phyloP scores from a whole-genome alignment of 495 filamentous ascomycete genomes.

The Bacidia gigantensis region DNA sequence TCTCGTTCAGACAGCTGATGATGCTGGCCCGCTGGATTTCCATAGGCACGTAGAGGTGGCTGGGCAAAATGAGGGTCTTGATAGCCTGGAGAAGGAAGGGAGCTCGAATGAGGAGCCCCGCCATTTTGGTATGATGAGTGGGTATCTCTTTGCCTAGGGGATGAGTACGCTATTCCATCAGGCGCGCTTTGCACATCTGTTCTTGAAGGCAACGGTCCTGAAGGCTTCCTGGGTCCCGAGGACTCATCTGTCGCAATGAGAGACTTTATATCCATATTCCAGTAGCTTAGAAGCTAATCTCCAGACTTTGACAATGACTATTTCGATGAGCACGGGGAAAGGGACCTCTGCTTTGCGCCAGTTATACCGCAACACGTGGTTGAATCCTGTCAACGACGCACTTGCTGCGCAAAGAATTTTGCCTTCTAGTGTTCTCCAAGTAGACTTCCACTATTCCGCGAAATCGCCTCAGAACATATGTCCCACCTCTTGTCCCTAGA shows the following conservation, averaged over 20 bases:
- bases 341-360: too few species aligned
- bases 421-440: too few species aligned
- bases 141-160: background rate
- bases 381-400: too few species aligned
- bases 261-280: slow-evolving; percentile 40
- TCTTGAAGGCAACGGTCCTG: slow-evolving; percentile 17
- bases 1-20: slow-evolving; percentile 25
- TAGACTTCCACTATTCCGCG: too few species aligned
- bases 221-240: slow-evolving; percentile 16
- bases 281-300: too few species aligned
- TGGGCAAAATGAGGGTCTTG: slow-evolving; percentile 28
- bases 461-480: too few species aligned
- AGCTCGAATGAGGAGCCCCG: slow-evolving; percentile 30
- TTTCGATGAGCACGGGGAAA: too few species aligned
- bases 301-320: too few species aligned
- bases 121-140: slow-evolving; percentile 19
- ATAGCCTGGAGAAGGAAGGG: slow-evolving; percentile 24
- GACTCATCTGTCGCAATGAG: slow-evolving; percentile 39
- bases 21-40: slow-evolving; percentile 35
- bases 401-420: too few species aligned
- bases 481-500: too few species aligned
- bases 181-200: slow-evolving; percentile 22
- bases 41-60: slow-evolving; percentile 28
- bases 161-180: slow-evolving; percentile 8
- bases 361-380: too few species aligned